Conservation (phyloP, 345 rosid genomes). For the Capsella bursapastoris region DNA sequence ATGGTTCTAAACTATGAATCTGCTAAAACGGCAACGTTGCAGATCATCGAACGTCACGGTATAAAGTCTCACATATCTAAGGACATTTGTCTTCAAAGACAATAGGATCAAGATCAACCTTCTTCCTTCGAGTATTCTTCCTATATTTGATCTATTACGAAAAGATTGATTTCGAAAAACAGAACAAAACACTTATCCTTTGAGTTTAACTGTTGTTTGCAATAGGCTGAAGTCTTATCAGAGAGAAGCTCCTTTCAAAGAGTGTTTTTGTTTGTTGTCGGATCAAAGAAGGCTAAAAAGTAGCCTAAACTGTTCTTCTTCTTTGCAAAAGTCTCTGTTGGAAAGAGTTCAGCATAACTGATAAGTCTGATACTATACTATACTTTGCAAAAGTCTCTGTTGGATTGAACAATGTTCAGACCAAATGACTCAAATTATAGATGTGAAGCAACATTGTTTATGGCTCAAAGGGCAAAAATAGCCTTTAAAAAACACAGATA, state of each 20-base stretch:
- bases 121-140: background rate
- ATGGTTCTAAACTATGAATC: background rate
- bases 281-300: no score
- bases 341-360: slow-evolving; percentile 18
- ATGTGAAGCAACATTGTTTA: slow-evolving; percentile 20
- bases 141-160: background rate
- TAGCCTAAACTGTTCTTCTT: background rate
- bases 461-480: slow-evolving; percentile 7
- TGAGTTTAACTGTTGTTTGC: no score
- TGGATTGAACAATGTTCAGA: background rate
- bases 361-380: background rate
- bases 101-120: background rate
- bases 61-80: background rate
- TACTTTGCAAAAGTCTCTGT: background rate
- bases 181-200: no score
- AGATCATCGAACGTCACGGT: background rate
- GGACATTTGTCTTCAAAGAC: background rate
- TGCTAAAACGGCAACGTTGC: background rate
- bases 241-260: no score
- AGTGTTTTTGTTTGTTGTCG: no score
- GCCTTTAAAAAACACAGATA: slow-evolving; percentile 8
- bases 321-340: slow-evolving; percentile 33
- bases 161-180: background rate
- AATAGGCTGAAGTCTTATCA: no score
- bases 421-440: slow-evolving; percentile 3